Conservation (phyloP, 305 asterid genomes). For the Fraxinus sp. region DNA sequence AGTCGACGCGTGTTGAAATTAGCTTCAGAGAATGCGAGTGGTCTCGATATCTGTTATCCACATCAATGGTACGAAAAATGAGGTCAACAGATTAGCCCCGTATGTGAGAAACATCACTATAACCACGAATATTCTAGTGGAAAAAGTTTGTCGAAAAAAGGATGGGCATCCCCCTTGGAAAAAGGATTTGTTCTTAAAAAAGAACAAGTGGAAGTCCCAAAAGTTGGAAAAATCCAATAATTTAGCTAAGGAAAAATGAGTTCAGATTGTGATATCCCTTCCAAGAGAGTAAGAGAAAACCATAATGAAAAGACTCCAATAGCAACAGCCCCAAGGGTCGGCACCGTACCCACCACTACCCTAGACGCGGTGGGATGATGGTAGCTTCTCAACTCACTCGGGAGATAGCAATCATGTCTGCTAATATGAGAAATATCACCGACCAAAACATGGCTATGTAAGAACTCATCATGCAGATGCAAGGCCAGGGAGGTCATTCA, state of each 20-base stretch:
- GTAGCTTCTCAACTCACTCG: background rate
- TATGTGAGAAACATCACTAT: background rate
- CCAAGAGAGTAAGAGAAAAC: background rate
- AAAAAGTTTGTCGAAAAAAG: too few species aligned
- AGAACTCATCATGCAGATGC: background rate
- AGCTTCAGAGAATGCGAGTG: background rate
- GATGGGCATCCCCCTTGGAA: background rate
- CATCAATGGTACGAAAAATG: background rate
- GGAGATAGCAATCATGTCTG: background rate
- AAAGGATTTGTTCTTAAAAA: background rate
- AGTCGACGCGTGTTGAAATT: background rate
- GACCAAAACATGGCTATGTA: background rate
- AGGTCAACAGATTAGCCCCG: background rate
- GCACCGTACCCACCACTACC: background rate
- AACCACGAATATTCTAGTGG: too few species aligned
- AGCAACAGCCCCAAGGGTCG: background rate
- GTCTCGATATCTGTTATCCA: background rate
- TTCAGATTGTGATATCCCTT: too few species aligned
- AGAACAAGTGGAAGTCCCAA: background rate
- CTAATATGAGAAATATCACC: background rate
- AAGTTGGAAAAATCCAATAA: too few species aligned
- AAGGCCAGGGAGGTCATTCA: background rate
- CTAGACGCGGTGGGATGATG: background rate
- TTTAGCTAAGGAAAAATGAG: background rate
- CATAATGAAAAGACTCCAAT: background rate